Evolutionary conservation across 1,284 basidiomycete species (phyloP), one percentile per base, ranked within the genome.

Genomic region (Filobasidium uniguttulatum): DNA sequence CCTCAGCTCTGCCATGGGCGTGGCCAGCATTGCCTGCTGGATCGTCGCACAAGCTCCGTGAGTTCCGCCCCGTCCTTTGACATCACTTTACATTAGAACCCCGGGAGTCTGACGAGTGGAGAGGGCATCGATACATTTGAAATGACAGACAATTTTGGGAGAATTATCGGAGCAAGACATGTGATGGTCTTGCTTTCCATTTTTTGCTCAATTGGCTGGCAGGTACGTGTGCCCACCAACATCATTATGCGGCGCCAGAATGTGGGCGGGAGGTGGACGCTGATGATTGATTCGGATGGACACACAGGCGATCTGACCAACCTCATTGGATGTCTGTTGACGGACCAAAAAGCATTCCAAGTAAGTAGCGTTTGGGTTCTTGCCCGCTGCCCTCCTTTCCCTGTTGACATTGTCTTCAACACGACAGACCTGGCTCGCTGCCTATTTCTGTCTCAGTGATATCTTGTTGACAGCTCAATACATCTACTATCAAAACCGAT

Each of bases 281-380:
- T n/a, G n/a, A n/a, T n/a, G n/a, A n/a, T n/a, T n/a, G n/a, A n/a
- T n/a, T n/a, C n/a, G n/a, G n/a, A n/a, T n/a, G n/a, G n/a, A n/a
- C n/a, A 9, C 12, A n/a, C 59, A 89, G 87, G 90, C 49, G 90
- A 94, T 68, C 70, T 83, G 29, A 88, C 88, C 22, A 94, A 94
- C 66, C 74, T 94, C 33, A 69, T 93, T 57, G 72, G 88, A 12
- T 93, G 90, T 66, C 68, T 94, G 54, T 73, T 96, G 47, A 94
- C 90, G 1, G 76, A 83, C 60, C 90, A 94, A 62, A 75, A 94
- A n/a, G 87, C 87, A 12, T 94, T 96, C 68, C 89, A 91, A 70
- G 87, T 85, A 63, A 60, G 77, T 63, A n/a, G 48, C 37, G 14
- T 20, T 14, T 7, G n/a, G 10, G 33, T 5, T 19, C n/a, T n/a